Evolutionary conservation across 2,329 filamentous ascomycete genomes (phyloP).

Genomic region (Aspergillus piperis): DNA sequence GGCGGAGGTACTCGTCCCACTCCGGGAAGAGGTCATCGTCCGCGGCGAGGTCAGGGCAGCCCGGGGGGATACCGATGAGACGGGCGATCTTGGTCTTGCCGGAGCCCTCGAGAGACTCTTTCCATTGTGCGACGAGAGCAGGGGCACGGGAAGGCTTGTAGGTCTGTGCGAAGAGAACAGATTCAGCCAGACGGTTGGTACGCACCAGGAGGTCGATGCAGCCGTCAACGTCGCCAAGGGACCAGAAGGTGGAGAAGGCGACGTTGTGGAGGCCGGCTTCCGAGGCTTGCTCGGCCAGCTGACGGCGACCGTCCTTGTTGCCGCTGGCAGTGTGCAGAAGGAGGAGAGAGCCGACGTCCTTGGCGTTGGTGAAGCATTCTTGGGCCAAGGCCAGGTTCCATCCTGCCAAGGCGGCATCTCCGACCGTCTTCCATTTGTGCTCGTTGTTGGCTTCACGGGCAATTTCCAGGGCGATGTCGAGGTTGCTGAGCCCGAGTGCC

Average conservation of each 20-base stretch:
- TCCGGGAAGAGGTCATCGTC: slow-evolving; percentile 88
- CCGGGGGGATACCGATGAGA: slow-evolving; percentile 77
- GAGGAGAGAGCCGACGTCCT: slow-evolving; percentile 84
- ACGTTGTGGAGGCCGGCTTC: slow-evolving; percentile 84
- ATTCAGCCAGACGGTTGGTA: slow-evolving; percentile 79
- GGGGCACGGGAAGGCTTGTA: slow-evolving; percentile 81
- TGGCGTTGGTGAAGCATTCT: slow-evolving; percentile 89
- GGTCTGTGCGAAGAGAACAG: slow-evolving; percentile 89
- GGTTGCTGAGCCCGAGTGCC: slow-evolving; percentile 76
- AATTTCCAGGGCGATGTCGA: slow-evolving; percentile 82
- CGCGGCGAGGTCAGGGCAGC: slow-evolving; percentile 58
- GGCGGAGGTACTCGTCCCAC: slow-evolving; percentile 84
- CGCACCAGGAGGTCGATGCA: slow-evolving; percentile 78
- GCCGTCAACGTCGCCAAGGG: slow-evolving; percentile 76
- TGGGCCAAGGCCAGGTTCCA: slow-evolving; percentile 90
- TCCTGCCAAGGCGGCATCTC: slow-evolving; percentile 79
- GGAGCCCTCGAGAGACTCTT: slow-evolving; percentile 75
- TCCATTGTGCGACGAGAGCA: slow-evolving; percentile 74
- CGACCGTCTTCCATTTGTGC: slow-evolving; percentile 98
- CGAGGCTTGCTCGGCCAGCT: slow-evolving; percentile 73
- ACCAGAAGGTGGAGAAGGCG: slow-evolving; percentile 87
- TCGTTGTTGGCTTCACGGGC: slow-evolving; percentile 82
- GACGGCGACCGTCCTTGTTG: slow-evolving; percentile 71
- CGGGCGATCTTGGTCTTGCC: slow-evolving; percentile 85
- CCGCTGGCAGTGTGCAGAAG: slow-evolving; percentile 85